Base-by-base conservation (phyloP, 1,139 yeast species). In the Trichomonascaceae sp. region DNA sequence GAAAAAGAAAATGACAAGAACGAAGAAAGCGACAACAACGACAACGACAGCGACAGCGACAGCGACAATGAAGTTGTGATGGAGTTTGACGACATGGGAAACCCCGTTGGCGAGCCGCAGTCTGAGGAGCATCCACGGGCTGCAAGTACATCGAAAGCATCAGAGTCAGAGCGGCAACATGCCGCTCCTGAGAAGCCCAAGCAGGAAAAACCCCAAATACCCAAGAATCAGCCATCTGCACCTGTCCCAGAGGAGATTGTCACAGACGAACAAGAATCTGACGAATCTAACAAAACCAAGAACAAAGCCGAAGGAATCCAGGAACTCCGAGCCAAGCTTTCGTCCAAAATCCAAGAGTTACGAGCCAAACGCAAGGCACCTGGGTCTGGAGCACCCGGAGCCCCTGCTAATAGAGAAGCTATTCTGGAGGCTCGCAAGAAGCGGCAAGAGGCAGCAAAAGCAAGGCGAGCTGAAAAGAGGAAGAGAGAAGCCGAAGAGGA, bases 301-400 rank as follows among this genome's bases (percentile, higher is more conserved):
- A 18, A 5, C 14, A 5, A 13, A 17, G 28, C 47, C 3, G 44
- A 43, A 16, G 51, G 76, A 35, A 62, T 82, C 37, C 68, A 68
- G 5, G 77, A 71, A 43, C 66, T 89, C 41, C 70, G 84, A 47
- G 75, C 72, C 18, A 75, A 78, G 54, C 67, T 89, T 34, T 76
- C 89, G 23, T 69, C 69, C 15, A 81, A 76, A 54, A 87, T 89
- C 43, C 71, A 65, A 39, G 64, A 59, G 18, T 54, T 89, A 58
- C 74, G 76, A 45, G 89, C 78, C 39, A 80, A 73, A 56, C 74
- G 99, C 51, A 87, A 79, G 50, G 98, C 97, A 0, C 92, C 92
- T 1, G 97, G 97, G 1, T 63, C 89, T 0, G 77, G 73, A 30
- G 74, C 67, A 13, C 65, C 69, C 3, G 94, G 93, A 17, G 92